phyloP scores from a whole-genome alignment of 192 early-diverging fungal genomes.

The Linnemannia zychae region DNA sequence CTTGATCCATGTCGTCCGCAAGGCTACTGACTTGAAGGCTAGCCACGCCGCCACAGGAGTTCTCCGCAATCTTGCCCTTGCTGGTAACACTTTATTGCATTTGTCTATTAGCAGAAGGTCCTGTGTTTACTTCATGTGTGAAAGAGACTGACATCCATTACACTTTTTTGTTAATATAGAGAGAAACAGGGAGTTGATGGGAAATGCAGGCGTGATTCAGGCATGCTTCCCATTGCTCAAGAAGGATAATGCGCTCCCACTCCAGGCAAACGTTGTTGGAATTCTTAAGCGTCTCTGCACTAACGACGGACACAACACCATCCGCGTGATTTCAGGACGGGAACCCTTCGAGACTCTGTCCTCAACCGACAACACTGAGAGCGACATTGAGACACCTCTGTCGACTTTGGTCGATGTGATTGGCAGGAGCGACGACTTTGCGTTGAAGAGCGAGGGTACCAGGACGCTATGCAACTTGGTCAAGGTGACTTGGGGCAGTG shows the following conservation, averaged over 20 bases:
- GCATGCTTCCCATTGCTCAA: slow-evolving; percentile 58
- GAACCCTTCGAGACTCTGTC: slow-evolving; percentile 53
- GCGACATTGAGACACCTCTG: slow-evolving; percentile 43
- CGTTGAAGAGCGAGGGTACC: slow-evolving; percentile 67
- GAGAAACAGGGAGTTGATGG: slow-evolving; percentile 63
- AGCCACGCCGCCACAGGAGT: slow-evolving; percentile 76
- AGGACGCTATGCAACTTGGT: slow-evolving; percentile 65
- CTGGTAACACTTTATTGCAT: slow-evolving; percentile 50
- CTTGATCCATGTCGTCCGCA: slow-evolving; percentile 65
- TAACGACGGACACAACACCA: slow-evolving; percentile 51
- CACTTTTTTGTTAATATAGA: slow-evolving; percentile 35
- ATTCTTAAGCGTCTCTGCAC: slow-evolving; percentile 67
- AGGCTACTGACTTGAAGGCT: slow-evolving; percentile 61
- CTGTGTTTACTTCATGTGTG: no score
- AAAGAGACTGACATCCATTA: no score
- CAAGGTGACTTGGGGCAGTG: slow-evolving; percentile 63
- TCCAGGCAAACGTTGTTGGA: slow-evolving; percentile 66
- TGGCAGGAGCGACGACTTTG: slow-evolving; percentile 63
- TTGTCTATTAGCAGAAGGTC: neutral
- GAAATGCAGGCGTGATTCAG: slow-evolving; percentile 62
- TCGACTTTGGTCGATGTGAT: slow-evolving; percentile 57
- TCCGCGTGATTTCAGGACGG: slow-evolving; percentile 46
- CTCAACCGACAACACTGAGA: slow-evolving; percentile 23
- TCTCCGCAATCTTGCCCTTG: slow-evolving; percentile 77
- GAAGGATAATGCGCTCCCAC: slow-evolving; percentile 66